Conservation (phyloP, 257 asterid genomes). For the Knoxia roxburghii region DNA sequence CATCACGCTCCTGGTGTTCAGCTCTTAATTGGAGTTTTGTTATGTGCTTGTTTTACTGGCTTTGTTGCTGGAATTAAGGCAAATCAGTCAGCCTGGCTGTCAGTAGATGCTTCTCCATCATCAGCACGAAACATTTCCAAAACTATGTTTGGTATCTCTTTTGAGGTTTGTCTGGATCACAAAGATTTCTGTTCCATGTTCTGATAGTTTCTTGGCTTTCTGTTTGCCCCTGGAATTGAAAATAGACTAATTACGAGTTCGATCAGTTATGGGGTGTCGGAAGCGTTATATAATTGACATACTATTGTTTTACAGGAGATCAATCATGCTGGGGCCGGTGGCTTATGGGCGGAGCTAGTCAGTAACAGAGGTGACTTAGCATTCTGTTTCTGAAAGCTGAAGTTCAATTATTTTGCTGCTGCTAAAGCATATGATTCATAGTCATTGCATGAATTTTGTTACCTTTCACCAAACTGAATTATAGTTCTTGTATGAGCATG, state of each 20-base stretch:
- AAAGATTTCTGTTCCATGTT: background rate
- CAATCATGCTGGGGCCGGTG: slow-evolving; percentile 99
- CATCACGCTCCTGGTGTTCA: slow-evolving; percentile 19
- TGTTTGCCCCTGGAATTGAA: background rate
- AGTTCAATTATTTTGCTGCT: too few species aligned
- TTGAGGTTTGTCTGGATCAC: slow-evolving; percentile 59
- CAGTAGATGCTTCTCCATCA: slow-evolving; percentile 53
- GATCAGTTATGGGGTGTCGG: background rate
- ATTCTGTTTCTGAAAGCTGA: background rate
- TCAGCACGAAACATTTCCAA: slow-evolving; percentile 49
- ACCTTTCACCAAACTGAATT: background rate
- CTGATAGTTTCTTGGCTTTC: background rate
- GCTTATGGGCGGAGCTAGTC: slow-evolving; percentile 96
- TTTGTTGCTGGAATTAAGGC: slow-evolving; percentile 43
- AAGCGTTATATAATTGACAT: background rate
- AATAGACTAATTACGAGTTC: background rate
- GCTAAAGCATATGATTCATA: too few species aligned
- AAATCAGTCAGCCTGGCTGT: slow-evolving; percentile 51
- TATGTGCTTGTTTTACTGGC: slow-evolving; percentile 31
- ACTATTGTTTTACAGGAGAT: slow-evolving; percentile 58
- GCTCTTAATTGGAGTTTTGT: slow-evolving; percentile 30
- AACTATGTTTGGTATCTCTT: slow-evolving; percentile 67
- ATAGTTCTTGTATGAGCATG: background rate
- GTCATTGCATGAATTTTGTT: background rate
- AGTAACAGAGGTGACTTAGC: slow-evolving; percentile 69